phyloP scores from a whole-genome alignment of 2,329 filamentous ascomycete genomes.

The Epichloe brachyelytri region DNA sequence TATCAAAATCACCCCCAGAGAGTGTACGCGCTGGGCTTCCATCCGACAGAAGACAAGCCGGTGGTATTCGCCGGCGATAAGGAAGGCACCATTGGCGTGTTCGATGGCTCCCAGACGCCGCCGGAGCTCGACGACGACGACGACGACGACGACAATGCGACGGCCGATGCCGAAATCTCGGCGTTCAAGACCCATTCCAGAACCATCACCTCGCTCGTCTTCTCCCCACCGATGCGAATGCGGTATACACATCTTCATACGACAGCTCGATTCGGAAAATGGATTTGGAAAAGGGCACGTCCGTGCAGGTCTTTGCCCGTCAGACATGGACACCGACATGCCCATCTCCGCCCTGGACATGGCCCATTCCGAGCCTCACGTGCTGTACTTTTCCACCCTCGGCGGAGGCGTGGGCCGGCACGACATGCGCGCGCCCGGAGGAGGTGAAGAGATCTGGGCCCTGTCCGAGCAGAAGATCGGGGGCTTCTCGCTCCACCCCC shows the following conservation, averaged over 20 bases:
- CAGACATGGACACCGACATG: conserved; percentile 54
- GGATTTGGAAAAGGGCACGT: conserved; percentile 68
- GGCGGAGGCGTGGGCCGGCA: conserved; percentile 69
- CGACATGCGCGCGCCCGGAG: conserved; percentile 51
- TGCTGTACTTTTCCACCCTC: conserved; percentile 78
- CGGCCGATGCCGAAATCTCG: conserved; percentile 64
- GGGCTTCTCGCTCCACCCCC: conserved; percentile 74
- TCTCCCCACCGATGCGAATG: conserved; percentile 62
- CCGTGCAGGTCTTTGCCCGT: conserved; percentile 72
- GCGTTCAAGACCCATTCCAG: conserved; percentile 83
- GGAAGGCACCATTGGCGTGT: conserved; percentile 77
- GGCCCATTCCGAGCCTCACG: conserved; percentile 53
- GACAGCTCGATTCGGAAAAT: conserved; percentile 84
- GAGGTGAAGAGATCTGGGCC: conserved; percentile 44
- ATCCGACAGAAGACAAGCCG: conserved; percentile 75
- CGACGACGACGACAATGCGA: conserved; percentile 43
- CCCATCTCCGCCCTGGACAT: conserved; percentile 81
- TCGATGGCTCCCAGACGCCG: conserved; percentile 67
- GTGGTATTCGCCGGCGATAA: conserved; percentile 93
- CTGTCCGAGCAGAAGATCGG: conserved; percentile 91
- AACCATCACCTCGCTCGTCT: conserved; percentile 76
- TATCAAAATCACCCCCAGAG: conserved; percentile 87
- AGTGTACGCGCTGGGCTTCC: conserved; percentile 77
- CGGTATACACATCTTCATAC: conserved; percentile 77
- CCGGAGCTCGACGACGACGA: conserved; percentile 52